A percentile compares a stretch with the other conserved stretches of the same genome.
Conservation (phyloP, 129 eudicot genomes). For the Ambrosia artemisiifolia region DNA sequence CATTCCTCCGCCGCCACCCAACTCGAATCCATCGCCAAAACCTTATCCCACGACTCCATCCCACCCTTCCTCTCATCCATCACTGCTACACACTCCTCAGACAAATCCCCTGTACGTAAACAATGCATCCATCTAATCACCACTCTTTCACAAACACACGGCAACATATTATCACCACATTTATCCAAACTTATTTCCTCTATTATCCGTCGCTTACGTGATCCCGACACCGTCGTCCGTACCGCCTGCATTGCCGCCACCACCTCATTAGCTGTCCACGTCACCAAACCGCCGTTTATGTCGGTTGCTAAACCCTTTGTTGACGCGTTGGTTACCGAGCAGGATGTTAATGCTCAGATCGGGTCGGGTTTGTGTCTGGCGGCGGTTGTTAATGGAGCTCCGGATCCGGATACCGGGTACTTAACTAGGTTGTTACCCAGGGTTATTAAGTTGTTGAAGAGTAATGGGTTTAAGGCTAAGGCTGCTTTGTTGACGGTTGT, state of each 20-base stretch:
- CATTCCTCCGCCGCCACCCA: conserved; percentile 66
- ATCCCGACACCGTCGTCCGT: conserved; percentile 61
- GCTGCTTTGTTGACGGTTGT: conserved; percentile 58
- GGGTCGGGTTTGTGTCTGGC: conserved; percentile 80
- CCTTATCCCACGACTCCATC: conserved; percentile 40
- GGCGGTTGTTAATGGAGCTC: conserved; percentile 46
- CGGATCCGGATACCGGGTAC: conserved; percentile 46
- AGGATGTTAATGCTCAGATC: conserved; percentile 62
- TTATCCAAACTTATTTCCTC: conserved; percentile 57
- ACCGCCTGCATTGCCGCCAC: conserved; percentile 53
- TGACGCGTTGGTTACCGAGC: conserved; percentile 70
- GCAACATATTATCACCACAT: conserved; percentile 54
- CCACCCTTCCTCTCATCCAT: conserved; percentile 65
- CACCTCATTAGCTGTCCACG: conserved; percentile 42
- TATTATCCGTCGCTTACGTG: conserved; percentile 64
- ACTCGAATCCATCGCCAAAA: conserved; percentile 64
- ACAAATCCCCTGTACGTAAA: conserved; percentile 60
- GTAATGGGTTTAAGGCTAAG: conserved; percentile 65
- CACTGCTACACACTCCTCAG: conserved; percentile 62
- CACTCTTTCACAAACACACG: conserved; percentile 56
- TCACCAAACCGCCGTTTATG: conserved; percentile 54
- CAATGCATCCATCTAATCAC: conserved; percentile 60
- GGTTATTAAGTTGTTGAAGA: conserved; percentile 59
- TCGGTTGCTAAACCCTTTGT: conserved; percentile 51
- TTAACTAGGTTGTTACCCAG: conserved; percentile 53